Evolutionary conservation across 768 basidiomycete genomes (phyloP), one percentile per base, ranked within the genome.

Genomic region (Amanita brunnescens): DNA sequence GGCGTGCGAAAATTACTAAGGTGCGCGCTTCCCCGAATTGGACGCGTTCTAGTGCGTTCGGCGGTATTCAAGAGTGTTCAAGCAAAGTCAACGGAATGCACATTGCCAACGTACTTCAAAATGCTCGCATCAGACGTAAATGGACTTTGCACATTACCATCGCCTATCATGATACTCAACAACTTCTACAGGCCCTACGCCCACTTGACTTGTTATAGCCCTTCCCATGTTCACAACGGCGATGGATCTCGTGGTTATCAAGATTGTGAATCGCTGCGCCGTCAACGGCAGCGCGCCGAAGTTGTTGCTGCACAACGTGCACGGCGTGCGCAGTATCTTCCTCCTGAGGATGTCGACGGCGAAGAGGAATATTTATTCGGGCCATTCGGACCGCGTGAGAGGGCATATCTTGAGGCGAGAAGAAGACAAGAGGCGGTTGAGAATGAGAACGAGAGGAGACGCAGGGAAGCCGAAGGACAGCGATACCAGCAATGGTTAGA

Each of bases 281-380:
- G 32, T 42, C 52, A 61, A 63, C 60, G 55, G n/a, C n/a, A n/a
- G n/a, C n/a, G n/a, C n/a, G n/a, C n/a, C 9, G 62, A 61, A n/a
- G 63, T 62, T 32, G 53, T 67, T 14, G 70, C 67, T 5, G 67
- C 67, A 18, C 64, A 62, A 33, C 70, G 68, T 18, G 61, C 64
- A 1, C 67, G 68, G 16, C 63, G 69, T 34, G 64, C 68, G 9
- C 64, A 67, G 47, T 75, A 71, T 52, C 66, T 75, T 24, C 74
- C 73, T 5, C 65, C 69, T 13, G 73, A 73, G 42, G 60, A 62
- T 16, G 61, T 62, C 37, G 64, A 65, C 39, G 59, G 60, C 45
- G 66, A 67, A 10, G 62, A 69, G 24, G 67, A 67, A 23, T 60
- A 59, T 33, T 58, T 59, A 13, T 60, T 62, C 37, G 57, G 55